These are phyloP conservation scores for Fusarium musae DNA, from an alignment of 2,329 filamentous ascomycete genomes.

Conservation along the genomic window DNA sequence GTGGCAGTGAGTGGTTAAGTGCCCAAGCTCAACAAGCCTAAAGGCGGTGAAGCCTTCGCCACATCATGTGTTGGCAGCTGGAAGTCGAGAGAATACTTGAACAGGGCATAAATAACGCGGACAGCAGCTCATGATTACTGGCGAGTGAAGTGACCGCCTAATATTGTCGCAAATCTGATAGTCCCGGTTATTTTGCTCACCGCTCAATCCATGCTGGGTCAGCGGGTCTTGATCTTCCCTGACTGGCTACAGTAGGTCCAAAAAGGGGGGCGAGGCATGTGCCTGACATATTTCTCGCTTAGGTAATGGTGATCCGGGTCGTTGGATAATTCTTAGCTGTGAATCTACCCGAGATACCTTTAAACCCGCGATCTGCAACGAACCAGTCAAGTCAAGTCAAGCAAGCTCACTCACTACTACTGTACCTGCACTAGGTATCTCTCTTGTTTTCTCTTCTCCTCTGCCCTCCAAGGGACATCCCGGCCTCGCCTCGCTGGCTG, in stretches of 20 bases:
- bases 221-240: neutral
- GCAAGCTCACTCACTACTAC: constrained; percentile 3
- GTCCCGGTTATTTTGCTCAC: constrained; percentile 32
- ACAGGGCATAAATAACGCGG: too few species aligned
- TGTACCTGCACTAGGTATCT: constrained; percentile 11
- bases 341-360: constrained; percentile 34
- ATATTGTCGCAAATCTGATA: neutral
- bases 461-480: neutral
- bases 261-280: constrained; percentile 1
- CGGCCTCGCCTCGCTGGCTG: neutral
- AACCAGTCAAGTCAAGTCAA: constrained; percentile 19
- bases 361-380: constrained; percentile 30
- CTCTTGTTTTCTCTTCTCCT: neutral
- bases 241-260: neutral
- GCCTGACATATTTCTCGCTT: constrained; percentile 15
- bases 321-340: constrained; percentile 28
- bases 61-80: constrained; percentile 26
- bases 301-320: constrained; percentile 28
- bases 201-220: constrained; percentile 15
- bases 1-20: constrained; percentile 20
- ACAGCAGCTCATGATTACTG: too few species aligned
- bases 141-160: too few species aligned
- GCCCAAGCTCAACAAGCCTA: constrained; percentile 5
- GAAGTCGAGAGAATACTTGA: constrained; percentile 20
- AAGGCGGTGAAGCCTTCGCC: constrained; percentile 27